A percentile compares a stretch with the other conserved stretches of the same genome.
Conservation (phyloP, 83 land plant genomes). For the Thuja plicata region DNA sequence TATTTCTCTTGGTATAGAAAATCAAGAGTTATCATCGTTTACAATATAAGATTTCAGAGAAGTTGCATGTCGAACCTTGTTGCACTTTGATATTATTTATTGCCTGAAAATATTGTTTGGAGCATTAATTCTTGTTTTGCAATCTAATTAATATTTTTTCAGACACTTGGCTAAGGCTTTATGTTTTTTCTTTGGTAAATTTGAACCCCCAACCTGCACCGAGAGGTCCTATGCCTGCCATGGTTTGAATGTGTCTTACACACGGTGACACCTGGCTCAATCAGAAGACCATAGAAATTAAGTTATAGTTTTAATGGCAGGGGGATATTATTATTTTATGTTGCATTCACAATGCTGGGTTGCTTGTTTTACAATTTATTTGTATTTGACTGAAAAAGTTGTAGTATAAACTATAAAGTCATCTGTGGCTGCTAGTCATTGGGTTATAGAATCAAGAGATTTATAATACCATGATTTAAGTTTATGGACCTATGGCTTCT, state of each 20-base stretch:
- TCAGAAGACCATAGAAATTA: background rate
- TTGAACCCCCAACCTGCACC: background rate
- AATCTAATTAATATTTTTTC: background rate
- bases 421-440: background rate
- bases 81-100: background rate
- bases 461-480: too few species aligned
- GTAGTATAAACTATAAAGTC: background rate
- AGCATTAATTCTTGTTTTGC: background rate
- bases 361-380: background rate
- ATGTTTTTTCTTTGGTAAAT: background rate
- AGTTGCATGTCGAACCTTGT: background rate
- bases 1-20: background rate
- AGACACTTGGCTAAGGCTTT: background rate
- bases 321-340: background rate
- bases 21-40: background rate
- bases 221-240: background rate
- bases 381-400: background rate
- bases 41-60: background rate
- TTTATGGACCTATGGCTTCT: too few species aligned
- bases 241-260: background rate
- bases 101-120: background rate
- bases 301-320: background rate
- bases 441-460: too few species aligned
- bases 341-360: background rate
- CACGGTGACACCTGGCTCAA: background rate